These are phyloP conservation scores for Starmerella riodocensis DNA, from an alignment of 805 yeast species.

Conservation along the genomic window DNA sequence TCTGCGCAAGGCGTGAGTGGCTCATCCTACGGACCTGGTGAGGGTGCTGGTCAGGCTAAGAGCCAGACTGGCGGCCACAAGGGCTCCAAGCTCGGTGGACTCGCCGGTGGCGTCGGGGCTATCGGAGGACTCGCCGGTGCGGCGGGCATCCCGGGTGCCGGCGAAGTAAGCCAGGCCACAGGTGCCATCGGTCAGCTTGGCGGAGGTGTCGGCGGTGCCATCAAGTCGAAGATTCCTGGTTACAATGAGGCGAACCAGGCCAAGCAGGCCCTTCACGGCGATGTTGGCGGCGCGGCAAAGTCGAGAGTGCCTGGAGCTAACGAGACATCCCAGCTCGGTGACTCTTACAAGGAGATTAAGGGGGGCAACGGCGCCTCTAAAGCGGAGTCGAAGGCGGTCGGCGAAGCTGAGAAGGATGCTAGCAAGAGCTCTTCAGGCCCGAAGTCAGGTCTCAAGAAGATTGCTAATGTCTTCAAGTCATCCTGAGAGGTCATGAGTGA, in stretches of 20 bases:
- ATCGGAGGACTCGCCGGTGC: constrained; percentile 8
- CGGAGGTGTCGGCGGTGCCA: constrained; percentile 4
- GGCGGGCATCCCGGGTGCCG: constrained; percentile 11
- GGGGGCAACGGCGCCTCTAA: constrained; percentile 5
- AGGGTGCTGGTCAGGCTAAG: constrained; percentile 4
- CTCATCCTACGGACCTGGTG: neutral
- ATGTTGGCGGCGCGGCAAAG: constrained; percentile 11
- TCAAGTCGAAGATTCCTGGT: constrained; percentile 11
- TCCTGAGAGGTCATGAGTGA: neutral
- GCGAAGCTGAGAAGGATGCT: constrained; percentile 8
- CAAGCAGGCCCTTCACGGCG: constrained; percentile 4
- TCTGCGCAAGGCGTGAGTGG: neutral
- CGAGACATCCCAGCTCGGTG: constrained; percentile 7
- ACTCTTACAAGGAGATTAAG: constrained; percentile 4
- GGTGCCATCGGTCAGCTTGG: constrained; percentile 1
- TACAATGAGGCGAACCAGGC: constrained; percentile 6
- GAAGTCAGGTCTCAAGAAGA: constrained; percentile 6
- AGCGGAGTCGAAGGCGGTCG: neutral
- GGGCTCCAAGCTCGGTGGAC: constrained; percentile 2
- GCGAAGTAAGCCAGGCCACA: constrained; percentile 6
- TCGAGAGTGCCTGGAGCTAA: constrained; percentile 10
- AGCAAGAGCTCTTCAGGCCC: neutral
- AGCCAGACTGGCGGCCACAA: neutral
- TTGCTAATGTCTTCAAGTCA: constrained; percentile 14
- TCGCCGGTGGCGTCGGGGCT: constrained; percentile 11